phyloP scores from a whole-genome alignment of 257 asterid species.

The Nicotiana otophora region DNA sequence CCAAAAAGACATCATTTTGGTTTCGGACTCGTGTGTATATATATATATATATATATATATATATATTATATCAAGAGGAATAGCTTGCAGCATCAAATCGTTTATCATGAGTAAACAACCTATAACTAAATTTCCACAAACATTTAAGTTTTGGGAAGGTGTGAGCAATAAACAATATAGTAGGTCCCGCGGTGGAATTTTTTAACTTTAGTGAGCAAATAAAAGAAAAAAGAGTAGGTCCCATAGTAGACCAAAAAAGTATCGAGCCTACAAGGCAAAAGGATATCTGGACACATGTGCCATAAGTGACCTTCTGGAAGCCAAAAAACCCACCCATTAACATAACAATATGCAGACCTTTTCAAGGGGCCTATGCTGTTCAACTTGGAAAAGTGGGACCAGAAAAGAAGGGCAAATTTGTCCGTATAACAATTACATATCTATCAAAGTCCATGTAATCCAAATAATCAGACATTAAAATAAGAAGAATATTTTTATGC shows the following conservation, averaged over 20 bases:
- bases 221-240: background rate
- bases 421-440: background rate
- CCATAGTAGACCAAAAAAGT: constrained; percentile 6
- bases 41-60: too few species aligned
- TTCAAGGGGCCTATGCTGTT: constrained; percentile 3
- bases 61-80: background rate
- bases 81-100: background rate
- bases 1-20: too few species aligned
- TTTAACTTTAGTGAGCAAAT: background rate
- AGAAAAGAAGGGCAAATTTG: background rate
- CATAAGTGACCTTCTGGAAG: constrained; percentile 22
- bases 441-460: background rate
- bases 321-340: background rate
- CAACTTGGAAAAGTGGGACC: background rate
- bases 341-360: background rate
- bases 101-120: background rate
- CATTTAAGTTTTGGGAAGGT: background rate
- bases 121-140: background rate
- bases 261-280: constrained; percentile 16
- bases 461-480: background rate
- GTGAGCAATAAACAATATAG: background rate
- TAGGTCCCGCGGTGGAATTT: background rate
- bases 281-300: constrained; percentile 19
- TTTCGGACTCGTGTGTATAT: too few species aligned
- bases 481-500: too few species aligned